Evolutionary conservation across 140 eudicot species (phyloP).

Genomic region (Oenanthe javanica): DNA sequence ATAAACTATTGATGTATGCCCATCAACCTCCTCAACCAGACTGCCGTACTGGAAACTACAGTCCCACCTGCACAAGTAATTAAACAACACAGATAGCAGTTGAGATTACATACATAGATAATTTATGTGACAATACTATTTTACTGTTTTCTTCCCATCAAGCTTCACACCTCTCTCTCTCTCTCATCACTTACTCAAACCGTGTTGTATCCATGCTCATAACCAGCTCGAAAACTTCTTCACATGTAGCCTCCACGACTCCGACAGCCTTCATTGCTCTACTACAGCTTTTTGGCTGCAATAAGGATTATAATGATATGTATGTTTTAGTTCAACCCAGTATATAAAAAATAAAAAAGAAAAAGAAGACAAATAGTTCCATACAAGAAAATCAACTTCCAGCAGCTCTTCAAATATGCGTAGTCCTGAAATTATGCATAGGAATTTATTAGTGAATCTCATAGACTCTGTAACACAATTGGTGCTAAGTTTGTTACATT

Average conservation of each 20-base stretch:
- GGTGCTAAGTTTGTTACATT: not conserved
- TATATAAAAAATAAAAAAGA: not conserved
- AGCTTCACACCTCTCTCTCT: not conserved
- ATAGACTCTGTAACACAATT: constrained; percentile 4
- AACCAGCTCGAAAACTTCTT: constrained; percentile 93
- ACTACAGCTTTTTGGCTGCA: constrained; percentile 98
- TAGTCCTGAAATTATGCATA: constrained; percentile 56
- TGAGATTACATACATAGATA: not conserved
- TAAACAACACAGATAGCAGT: not conserved
- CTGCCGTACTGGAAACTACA: constrained; percentile 96
- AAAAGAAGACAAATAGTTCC: constrained; percentile 17
- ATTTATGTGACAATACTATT: not conserved
- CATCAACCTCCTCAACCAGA: constrained; percentile 98
- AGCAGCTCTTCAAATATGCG: constrained; percentile 98
- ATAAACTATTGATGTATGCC: constrained; percentile 91
- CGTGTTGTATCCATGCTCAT: constrained; percentile 98
- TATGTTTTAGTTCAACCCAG: not conserved
- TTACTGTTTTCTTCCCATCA: not conserved
- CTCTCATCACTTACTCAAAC: constrained; percentile 49
- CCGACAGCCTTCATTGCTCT: constrained; percentile 99
- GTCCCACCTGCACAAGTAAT: constrained; percentile 73
- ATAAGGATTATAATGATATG: constrained; percentile 12
- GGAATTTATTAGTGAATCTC: constrained; percentile 9
- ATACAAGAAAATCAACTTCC: constrained; percentile 94
- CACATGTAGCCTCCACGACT: constrained; percentile 97